Evolutionary conservation across 148 eudicot genomes (phyloP).

Genomic region (Drosera capensis): DNA sequence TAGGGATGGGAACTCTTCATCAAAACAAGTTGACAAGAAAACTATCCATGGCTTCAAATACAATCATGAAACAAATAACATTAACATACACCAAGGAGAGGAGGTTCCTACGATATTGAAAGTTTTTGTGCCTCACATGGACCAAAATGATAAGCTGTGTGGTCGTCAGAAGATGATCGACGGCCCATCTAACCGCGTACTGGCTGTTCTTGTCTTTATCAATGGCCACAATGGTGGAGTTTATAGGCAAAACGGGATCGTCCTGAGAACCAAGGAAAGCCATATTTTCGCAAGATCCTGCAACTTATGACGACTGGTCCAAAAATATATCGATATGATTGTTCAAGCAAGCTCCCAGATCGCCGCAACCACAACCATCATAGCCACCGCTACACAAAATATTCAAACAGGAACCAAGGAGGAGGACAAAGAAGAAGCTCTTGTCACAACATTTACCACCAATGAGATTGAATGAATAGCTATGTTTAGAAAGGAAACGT

Average conservation of each 20-base stretch:
- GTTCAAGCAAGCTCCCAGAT: background rate
- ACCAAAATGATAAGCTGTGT: constrained; percentile 3
- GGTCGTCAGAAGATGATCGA: constrained; percentile 4
- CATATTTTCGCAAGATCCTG: background rate
- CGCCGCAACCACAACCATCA: background rate
- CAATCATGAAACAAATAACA: too few species aligned
- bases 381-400: background rate
- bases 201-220: constrained; percentile 4
- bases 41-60: background rate
- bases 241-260: constrained; percentile 1
- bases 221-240: constrained; percentile 2
- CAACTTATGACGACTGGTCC: too few species aligned
- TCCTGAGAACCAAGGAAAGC: background rate
- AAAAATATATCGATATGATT: too few species aligned
- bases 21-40: background rate
- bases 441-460: background rate
- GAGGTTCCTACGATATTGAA: constrained; percentile 3
- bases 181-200: constrained; percentile 1
- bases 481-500: background rate
- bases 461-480: background rate
- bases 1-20: background rate
- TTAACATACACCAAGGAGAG: background rate
- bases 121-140: constrained; percentile 4
- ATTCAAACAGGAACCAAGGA: background rate
- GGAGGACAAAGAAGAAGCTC: background rate